Conservation (phyloP, 1,284 basidiomycete genomes). For the Austroboletus sp. region DNA sequence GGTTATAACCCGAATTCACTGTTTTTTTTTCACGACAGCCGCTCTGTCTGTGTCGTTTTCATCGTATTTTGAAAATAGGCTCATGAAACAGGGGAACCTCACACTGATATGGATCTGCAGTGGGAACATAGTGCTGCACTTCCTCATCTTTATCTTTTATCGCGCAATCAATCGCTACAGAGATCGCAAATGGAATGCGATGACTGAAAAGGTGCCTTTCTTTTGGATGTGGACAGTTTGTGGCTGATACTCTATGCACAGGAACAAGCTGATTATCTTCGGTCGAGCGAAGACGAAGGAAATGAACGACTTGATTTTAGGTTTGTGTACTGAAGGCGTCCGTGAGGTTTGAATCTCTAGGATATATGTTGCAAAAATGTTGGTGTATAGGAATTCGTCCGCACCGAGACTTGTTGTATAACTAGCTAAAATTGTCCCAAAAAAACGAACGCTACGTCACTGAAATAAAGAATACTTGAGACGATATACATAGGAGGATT, state of each 20-base stretch:
- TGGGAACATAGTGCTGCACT: slow-evolving; percentile 44
- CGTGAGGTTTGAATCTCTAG: background rate
- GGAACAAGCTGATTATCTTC: slow-evolving; percentile 51
- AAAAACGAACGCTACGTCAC: no score
- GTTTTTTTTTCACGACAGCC: slow-evolving; percentile 27
- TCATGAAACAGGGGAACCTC: slow-evolving; percentile 32
- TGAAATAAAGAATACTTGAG: no score
- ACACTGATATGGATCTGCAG: slow-evolving; percentile 33
- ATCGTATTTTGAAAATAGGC: background rate
- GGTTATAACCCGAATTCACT: background rate
- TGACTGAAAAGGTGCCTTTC: slow-evolving; percentile 43
- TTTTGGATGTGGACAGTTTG: background rate
- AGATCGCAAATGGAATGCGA: slow-evolving; percentile 47
- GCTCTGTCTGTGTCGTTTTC: slow-evolving; percentile 37
- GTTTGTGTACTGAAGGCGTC: slow-evolving; percentile 40
- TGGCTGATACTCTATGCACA: slow-evolving; percentile 17
- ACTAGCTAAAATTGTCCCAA: no score
- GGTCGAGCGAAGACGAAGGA: slow-evolving; percentile 53
- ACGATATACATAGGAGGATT: no score
- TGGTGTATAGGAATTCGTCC: background rate
- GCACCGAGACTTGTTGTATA: no score
- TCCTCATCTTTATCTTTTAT: slow-evolving; percentile 51
- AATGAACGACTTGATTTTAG: slow-evolving; percentile 55
- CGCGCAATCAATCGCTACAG: slow-evolving; percentile 45
- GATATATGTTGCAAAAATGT: background rate